These are phyloP conservation scores for Phytophthora quininea DNA, from an alignment of 352 stramenopile species.

Conservation along the genomic window DNA sequence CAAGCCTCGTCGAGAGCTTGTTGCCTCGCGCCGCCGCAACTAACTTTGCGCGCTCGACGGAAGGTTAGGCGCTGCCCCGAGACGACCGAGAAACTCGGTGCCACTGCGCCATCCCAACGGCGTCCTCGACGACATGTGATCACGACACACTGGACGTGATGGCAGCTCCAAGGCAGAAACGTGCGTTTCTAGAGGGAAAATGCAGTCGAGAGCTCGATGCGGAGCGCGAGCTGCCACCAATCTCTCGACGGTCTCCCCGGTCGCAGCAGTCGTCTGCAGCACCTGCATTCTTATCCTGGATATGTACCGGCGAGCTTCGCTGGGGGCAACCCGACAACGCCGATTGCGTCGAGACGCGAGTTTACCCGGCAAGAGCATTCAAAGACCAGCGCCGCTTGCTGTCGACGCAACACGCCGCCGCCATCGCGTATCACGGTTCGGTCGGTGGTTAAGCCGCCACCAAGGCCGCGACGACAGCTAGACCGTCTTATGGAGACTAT, in stretches of 20 bases:
- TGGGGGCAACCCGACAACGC: neutral
- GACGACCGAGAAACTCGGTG: no score
- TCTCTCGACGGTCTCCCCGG: neutral
- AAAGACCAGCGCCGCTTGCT: neutral
- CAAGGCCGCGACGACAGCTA: neutral
- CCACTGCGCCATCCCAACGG: neutral
- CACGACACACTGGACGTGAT: neutral
- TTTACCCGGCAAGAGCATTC: slow-evolving; percentile 20
- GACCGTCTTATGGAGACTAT: no score
- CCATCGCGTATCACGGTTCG: slow-evolving; percentile 13
- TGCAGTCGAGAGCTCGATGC: no score
- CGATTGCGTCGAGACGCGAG: slow-evolving; percentile 18
- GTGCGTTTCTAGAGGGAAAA: no score
- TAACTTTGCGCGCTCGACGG: neutral
- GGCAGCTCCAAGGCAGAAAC: neutral
- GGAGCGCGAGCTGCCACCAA: neutral
- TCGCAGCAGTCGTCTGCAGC: neutral
- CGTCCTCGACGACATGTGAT: neutral
- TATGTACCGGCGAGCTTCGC: no score
- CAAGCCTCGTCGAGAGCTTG: neutral
- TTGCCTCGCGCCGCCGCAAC: slow-evolving; percentile 13
- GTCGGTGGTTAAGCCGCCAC: neutral
- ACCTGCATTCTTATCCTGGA: slow-evolving; percentile 8
- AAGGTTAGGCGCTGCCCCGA: neutral
- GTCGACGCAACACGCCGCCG: neutral